Percentiles rank a stretch among this genome's conserved stretches.
Conservation (phyloP, 2,329 filamentous ascomycete genomes). For the Apiospora marii region DNA sequence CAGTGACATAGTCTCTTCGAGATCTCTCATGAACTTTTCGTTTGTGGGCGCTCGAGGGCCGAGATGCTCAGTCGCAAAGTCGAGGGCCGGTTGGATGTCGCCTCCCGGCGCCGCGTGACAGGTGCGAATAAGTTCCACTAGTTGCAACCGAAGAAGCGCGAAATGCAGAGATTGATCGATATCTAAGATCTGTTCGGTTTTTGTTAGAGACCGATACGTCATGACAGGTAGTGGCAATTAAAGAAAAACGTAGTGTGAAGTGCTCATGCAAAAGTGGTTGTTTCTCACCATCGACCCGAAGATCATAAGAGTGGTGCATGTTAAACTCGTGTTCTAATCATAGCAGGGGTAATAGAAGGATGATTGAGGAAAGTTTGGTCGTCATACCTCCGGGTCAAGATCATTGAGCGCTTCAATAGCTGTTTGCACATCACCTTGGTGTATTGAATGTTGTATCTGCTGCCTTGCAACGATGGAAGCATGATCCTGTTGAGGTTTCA, state of each 20-base stretch:
- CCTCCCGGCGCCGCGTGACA: slow-evolving; percentile 71
- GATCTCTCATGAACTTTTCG: slow-evolving; percentile 80
- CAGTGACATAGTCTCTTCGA: slow-evolving; percentile 93
- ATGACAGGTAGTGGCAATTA: background rate
- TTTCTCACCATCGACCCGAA: slow-evolving; percentile 91
- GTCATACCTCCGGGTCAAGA: slow-evolving; percentile 85
- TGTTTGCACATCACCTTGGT: slow-evolving; percentile 82
- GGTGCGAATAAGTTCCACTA: slow-evolving; percentile 89
- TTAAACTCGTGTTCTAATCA: slow-evolving; percentile 93
- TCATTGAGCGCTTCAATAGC: slow-evolving; percentile 91
- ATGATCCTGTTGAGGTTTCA: slow-evolving; percentile 75
- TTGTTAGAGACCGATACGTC: background rate
- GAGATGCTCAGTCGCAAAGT: slow-evolving; percentile 87
- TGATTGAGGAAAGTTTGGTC: slow-evolving; percentile 22
- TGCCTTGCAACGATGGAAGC: slow-evolving; percentile 80
- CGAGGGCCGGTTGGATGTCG: slow-evolving; percentile 81
- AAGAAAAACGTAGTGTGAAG: slow-evolving; percentile 9
- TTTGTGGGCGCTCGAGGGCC: slow-evolving; percentile 87
- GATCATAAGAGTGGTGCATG: slow-evolving; percentile 99
- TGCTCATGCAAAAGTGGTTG: slow-evolving; percentile 78
- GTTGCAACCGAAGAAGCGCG: slow-evolving; percentile 84
- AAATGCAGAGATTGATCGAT: slow-evolving; percentile 86
- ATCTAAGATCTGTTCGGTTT: slow-evolving; percentile 77
- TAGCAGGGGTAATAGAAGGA: slow-evolving; percentile 53
- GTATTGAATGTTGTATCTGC: slow-evolving; percentile 84